Evolutionary conservation across 1,284 basidiomycete species (phyloP).

Genomic region (Heliocybe sulcata): DNA sequence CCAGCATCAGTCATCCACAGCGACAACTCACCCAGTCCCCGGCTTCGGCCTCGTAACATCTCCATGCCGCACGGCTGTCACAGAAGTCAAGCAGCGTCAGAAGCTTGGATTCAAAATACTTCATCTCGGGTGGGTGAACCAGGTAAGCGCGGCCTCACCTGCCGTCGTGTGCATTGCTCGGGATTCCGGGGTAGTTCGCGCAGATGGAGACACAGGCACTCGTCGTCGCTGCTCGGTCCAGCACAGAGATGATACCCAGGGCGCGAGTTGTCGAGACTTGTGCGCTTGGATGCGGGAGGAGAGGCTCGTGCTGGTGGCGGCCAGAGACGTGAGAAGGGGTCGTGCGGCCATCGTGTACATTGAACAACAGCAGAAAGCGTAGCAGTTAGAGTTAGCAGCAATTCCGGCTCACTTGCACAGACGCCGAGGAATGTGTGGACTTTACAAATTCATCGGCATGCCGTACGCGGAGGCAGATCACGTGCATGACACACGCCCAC

Average conservation of each 20-base stretch:
- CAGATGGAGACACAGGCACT: background rate
- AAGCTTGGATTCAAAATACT: background rate
- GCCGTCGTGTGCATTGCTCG: background rate
- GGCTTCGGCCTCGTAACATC: conserved; percentile 38
- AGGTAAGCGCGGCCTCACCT: background rate
- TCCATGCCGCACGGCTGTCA: conserved; percentile 27
- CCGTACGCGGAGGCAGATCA: background rate
- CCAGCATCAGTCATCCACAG: background rate
- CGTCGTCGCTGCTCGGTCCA: background rate
- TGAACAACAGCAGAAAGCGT: background rate
- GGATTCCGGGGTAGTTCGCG: background rate
- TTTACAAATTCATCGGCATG: background rate
- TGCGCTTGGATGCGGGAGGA: background rate
- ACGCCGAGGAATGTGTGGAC: background rate
- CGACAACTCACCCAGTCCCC: conserved; percentile 26
- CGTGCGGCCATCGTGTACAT: background rate
- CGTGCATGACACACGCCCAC: background rate
- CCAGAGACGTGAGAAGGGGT: background rate
- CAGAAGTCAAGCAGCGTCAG: background rate
- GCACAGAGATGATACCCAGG: background rate
- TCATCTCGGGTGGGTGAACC: background rate
- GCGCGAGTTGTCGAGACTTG: background rate
- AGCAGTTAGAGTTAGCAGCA: background rate
- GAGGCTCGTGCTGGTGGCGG: background rate
- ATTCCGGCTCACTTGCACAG: background rate